Percentiles rank a stretch among this genome's conserved stretches.
These are phyloP conservation scores for Trichoderma breve DNA, from an alignment of 2,329 filamentous ascomycete species.

Conservation along the genomic window DNA sequence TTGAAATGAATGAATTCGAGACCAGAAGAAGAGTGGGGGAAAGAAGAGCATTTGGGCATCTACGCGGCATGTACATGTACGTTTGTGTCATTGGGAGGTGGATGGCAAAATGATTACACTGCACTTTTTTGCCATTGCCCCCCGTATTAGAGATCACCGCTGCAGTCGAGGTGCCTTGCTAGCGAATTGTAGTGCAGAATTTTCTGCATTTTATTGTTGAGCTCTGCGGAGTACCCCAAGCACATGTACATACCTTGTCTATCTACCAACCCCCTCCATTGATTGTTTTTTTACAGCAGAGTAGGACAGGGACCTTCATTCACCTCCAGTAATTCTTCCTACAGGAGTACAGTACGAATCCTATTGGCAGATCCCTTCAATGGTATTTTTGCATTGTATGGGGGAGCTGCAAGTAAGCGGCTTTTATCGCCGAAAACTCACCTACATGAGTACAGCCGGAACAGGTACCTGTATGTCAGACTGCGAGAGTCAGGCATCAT, in stretches of 20 bases:
- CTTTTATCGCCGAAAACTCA: neutral
- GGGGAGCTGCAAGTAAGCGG: neutral
- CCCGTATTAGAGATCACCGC: neutral
- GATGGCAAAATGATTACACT: conserved; percentile 8
- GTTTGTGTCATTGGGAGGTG: neutral
- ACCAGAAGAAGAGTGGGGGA: neutral
- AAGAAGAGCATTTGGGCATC: neutral
- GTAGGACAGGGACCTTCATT: neutral
- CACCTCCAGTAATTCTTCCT: neutral
- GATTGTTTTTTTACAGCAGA: neutral
- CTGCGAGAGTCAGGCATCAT: neutral
- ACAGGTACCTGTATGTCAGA: neutral
- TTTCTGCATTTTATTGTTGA: conserved; percentile 2
- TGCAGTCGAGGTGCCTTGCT: neutral
- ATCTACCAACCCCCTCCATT: neutral
- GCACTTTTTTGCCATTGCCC: neutral
- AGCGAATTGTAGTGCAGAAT: conserved; percentile 6
- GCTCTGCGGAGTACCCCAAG: neutral
- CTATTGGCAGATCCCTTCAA: neutral
- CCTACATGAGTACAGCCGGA: neutral
- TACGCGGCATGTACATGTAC: neutral
- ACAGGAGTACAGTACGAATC: neutral
- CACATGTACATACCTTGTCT: neutral
- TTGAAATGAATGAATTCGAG: neutral
- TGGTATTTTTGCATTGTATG: neutral